Base-by-base conservation (phyloP, 2,329 filamentous ascomycete species). In the Plectosphaerella plurivora region DNA sequence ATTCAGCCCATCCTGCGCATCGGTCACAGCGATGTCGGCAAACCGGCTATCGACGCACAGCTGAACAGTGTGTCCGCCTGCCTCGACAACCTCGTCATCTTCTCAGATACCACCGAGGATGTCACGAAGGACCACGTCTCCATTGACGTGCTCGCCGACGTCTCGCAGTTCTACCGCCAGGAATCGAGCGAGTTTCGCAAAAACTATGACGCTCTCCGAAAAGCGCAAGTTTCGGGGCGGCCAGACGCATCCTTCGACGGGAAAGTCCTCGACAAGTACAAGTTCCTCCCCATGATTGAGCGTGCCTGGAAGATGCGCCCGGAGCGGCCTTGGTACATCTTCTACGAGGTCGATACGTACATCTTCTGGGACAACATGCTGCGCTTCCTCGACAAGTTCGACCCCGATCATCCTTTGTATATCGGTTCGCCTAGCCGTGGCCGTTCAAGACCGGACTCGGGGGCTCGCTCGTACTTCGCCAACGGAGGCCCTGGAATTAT, bases 261-360 rank as follows among this genome's bases (percentile, higher is more conserved):
- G 2, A 81, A 79, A 78, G 71, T 65, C 24, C 68, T 82, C 46
- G 79, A 82, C 63, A 78, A 78, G 60, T 82, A 75, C 70, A 82
- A 82, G 61, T 82, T 82, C 55, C 60, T 82, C 25, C 76, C 79
- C 41, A 78, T 80, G 72, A 66, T 82, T 4, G 75, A 80, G 53
- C 65, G 73, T 24, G 74, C 77, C 1, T 79, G 77, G 65, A 64
- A 68, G 24, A 62, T 66, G 51, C 75, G 74, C 33, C 73, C 73
- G 2, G 64, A 72, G n/a, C 73, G 73, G 42, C 69, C 76, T 36
- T 82, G 79, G 73, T 82, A 79, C 57, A 71, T 82, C 51, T 79
- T 81, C 61, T 74, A 79, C 46, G 79, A 82, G 57, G 76, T 77
- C 3, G 79, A 82, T 59, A 82, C 79, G 47, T 80, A 72, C 55